Evolutionary conservation across 106 monocot species (phyloP).

Genomic region (Agapanthus africanus): DNA sequence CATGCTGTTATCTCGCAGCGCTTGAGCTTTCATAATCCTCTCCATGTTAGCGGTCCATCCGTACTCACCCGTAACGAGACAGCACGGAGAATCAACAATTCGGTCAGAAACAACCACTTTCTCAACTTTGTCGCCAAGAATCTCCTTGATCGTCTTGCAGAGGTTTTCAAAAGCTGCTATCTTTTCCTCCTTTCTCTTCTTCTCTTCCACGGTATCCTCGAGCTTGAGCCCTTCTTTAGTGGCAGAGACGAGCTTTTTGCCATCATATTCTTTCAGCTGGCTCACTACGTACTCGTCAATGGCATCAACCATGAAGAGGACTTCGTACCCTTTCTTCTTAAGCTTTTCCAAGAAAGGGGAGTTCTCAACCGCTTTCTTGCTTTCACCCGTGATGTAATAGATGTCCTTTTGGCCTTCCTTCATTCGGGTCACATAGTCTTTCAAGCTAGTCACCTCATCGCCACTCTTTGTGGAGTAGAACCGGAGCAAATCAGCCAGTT

Average conservation of each 20-base stretch:
- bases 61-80: conserved; percentile 39
- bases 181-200: conserved; percentile 30
- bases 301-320: conserved; percentile 46
- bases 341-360: conserved; percentile 44
- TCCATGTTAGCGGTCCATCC: conserved; percentile 53
- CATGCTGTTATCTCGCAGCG: conserved; percentile 37
- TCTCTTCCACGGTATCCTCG: conserved; percentile 44
- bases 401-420: conserved; percentile 45
- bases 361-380: conserved; percentile 44
- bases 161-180: conserved; percentile 26
- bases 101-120: conserved; percentile 42
- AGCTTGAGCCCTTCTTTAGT: conserved; percentile 46
- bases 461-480: conserved; percentile 44
- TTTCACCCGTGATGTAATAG: conserved; percentile 46
- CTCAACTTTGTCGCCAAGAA: conserved; percentile 39
- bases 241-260: conserved; percentile 39
- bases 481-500: conserved; percentile 19
- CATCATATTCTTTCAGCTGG: conserved; percentile 45
- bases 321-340: conserved; percentile 42
- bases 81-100: conserved; percentile 41
- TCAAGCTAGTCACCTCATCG: conserved; percentile 37
- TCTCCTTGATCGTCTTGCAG: conserved; percentile 41
- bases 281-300: conserved; percentile 43
- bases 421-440: conserved; percentile 50
- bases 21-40: conserved; percentile 51